These are phyloP conservation scores for Didymella pinodella DNA, from an alignment of 2,329 filamentous ascomycete genomes.

Conservation along the genomic window DNA sequence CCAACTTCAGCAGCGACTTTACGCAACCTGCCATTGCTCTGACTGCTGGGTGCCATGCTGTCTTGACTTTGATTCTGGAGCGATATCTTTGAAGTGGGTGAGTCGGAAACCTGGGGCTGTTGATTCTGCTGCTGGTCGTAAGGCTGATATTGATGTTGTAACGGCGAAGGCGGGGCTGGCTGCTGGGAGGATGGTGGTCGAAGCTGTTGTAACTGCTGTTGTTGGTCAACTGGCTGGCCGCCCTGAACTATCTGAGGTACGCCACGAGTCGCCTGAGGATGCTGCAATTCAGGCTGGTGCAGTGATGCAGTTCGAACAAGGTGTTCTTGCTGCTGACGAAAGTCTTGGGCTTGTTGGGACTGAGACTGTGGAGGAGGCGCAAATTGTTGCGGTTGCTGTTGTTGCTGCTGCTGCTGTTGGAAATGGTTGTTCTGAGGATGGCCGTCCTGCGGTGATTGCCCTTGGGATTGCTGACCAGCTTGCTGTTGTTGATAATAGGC, in stretches of 20 bases:
- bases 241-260: conserved; percentile 43
- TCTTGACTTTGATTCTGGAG: conserved; percentile 44
- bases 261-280: conserved; percentile 42
- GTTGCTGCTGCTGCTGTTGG: conserved; percentile 33
- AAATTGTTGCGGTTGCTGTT: conserved; percentile 30
- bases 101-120: conserved; percentile 36
- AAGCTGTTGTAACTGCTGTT: conserved; percentile 43
- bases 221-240: conserved; percentile 37
- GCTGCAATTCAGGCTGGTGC: conserved; percentile 44
- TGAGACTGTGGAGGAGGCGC: conserved; percentile 38
- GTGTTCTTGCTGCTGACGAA: conserved; percentile 36
- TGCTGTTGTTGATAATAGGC: conserved; percentile 47
- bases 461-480: conserved; percentile 34
- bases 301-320: conserved; percentile 39
- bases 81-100: conserved; percentile 38
- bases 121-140: conserved; percentile 46
- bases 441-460: conserved; percentile 38
- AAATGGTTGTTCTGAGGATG: conserved; percentile 38
- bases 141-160: conserved; percentile 45
- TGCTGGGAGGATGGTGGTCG: conserved; percentile 47
- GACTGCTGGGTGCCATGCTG: conserved; percentile 43
- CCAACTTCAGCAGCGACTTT: conserved; percentile 46
- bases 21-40: conserved; percentile 42
- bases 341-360: conserved; percentile 45
- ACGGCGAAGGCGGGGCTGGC: conserved; percentile 47